A percentile compares a stretch with the other conserved stretches of the same genome.
phyloP scores from a whole-genome alignment of 306 rosid species.

The Canavalia ensiformis region DNA sequence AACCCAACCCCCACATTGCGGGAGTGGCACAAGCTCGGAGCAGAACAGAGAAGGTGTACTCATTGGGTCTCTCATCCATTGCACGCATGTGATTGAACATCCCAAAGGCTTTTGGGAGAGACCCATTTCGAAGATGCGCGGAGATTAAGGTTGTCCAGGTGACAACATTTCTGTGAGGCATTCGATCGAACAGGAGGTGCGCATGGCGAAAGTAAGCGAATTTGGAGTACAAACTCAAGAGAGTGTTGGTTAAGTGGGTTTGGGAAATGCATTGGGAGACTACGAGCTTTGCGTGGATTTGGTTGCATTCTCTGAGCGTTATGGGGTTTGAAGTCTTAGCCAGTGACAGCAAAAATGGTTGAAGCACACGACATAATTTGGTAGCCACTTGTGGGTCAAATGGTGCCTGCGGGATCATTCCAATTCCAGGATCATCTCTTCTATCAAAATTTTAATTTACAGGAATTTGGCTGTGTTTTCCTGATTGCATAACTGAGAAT shows the following conservation, averaged over 20 bases:
- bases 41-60: constrained; percentile 57
- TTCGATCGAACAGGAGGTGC: constrained; percentile 55
- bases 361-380: constrained; percentile 11
- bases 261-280: constrained; percentile 56
- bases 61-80: constrained; percentile 57
- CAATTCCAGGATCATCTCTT: constrained; percentile 23
- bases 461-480: neutral
- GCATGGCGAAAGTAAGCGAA: constrained; percentile 51
- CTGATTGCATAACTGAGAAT: neutral
- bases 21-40: constrained; percentile 55
- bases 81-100: constrained; percentile 59
- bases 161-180: constrained; percentile 62
- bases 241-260: constrained; percentile 58
- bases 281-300: constrained; percentile 60
- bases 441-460: neutral
- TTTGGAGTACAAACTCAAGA: constrained; percentile 50
- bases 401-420: constrained; percentile 36
- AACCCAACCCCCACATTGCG: constrained; percentile 48
- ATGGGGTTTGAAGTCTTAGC: constrained; percentile 45
- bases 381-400: neutral
- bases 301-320: constrained; percentile 56
- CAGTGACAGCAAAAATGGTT: constrained; percentile 49
- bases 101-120: constrained; percentile 49
- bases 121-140: constrained; percentile 53
- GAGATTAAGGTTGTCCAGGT: constrained; percentile 68